Evolutionary conservation across 352 stramenopile species (phyloP), one percentile per base, ranked within the genome.

Genomic region (Pythium apleroticum): DNA sequence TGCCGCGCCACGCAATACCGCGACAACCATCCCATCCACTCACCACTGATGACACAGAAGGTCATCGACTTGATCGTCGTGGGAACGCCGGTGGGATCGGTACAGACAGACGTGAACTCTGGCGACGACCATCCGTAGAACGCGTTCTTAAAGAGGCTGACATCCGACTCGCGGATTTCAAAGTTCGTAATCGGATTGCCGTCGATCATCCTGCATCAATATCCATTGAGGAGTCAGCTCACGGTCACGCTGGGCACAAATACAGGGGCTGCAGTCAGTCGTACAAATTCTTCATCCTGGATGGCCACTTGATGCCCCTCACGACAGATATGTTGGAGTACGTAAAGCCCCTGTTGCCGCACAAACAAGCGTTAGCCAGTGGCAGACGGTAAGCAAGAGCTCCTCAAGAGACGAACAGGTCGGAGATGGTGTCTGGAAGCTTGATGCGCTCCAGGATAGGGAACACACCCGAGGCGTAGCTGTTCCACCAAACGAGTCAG

Each of bases 11-110:
- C n/a, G n/a, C n/a, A n/a, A n/a, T n/a, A n/a, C n/a, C n/a, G n/a
- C n/a, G n/a, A n/a, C n/a, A n/a, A n/a, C n/a, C n/a, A n/a, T n/a
- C n/a, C n/a, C n/a, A n/a, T n/a, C n/a, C 35, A 25, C 43, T 50
- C 43, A 50, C 43, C 43, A 20, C 43, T 50, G 43, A 50, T 50
- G n/a, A 50, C 43, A 15, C 43, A 50, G 14, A 50, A 14, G 8
- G 20, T 50, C 43, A 50, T 27, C n/a, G 19, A 27, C 4, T 50
- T 50, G 43, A 50, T 8, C 9, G 20, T 28, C n/a, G 43, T 28
- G 20, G 28, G 43, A 4, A 15, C 20, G 43, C n/a, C 43, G 4
- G 43, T 50, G 4, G 43, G 7, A 24, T 50, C 43, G 3, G 43
- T 15, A 20, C 43, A 50, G 7, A 17, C 43, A 25, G 43, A 19